Conservation (phyloP, 2,329 filamentous ascomycete genomes). For the Calcarisporium arbuscula region DNA sequence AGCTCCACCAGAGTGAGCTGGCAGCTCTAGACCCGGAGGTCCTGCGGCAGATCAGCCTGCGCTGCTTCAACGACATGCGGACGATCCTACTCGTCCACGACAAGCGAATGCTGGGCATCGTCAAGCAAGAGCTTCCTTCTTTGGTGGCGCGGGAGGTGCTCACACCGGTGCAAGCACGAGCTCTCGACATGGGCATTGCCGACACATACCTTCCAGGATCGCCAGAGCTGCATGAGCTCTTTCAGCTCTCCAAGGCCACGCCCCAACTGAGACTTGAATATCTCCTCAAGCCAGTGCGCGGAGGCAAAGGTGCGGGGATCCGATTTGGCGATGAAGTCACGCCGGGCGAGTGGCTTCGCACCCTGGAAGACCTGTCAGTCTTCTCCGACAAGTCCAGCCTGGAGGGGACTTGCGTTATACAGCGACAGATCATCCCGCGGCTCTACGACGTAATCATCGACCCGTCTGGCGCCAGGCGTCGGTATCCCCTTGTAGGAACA, state of each 20-base stretch:
- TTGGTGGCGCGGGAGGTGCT: slow-evolving; percentile 20
- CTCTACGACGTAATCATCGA: slow-evolving; percentile 26
- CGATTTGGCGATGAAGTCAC: slow-evolving; percentile 30
- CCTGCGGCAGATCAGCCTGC: slow-evolving; percentile 26
- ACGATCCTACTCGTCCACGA: slow-evolving; percentile 34
- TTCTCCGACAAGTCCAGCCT: slow-evolving; percentile 3
- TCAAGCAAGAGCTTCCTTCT: slow-evolving; percentile 25
- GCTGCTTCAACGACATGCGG: slow-evolving; percentile 34
- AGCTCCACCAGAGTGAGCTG: slow-evolving; percentile 33
- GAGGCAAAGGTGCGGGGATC: slow-evolving; percentile 33
- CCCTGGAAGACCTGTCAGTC: slow-evolving; percentile 16
- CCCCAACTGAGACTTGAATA: slow-evolving; percentile 18
- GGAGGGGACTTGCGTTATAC: slow-evolving; percentile 19
- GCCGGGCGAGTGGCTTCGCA: slow-evolving; percentile 20
- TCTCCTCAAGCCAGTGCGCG: slow-evolving; percentile 31
- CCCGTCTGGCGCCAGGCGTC: slow-evolving; percentile 14
- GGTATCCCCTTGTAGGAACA: slow-evolving; percentile 26
- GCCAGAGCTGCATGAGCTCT: slow-evolving; percentile 15
- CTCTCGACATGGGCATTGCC: slow-evolving; percentile 20
- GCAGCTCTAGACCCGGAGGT: slow-evolving; percentile 21
- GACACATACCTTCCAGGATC: slow-evolving; percentile 29
- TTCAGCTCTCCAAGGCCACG: slow-evolving; percentile 7
- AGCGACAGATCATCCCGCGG: slow-evolving; percentile 22
- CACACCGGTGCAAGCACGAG: slow-evolving; percentile 17
- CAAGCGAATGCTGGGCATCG: slow-evolving; percentile 34